Base-by-base conservation (phyloP, 352 stramenopile species). In the Pythium brachiatum region DNA sequence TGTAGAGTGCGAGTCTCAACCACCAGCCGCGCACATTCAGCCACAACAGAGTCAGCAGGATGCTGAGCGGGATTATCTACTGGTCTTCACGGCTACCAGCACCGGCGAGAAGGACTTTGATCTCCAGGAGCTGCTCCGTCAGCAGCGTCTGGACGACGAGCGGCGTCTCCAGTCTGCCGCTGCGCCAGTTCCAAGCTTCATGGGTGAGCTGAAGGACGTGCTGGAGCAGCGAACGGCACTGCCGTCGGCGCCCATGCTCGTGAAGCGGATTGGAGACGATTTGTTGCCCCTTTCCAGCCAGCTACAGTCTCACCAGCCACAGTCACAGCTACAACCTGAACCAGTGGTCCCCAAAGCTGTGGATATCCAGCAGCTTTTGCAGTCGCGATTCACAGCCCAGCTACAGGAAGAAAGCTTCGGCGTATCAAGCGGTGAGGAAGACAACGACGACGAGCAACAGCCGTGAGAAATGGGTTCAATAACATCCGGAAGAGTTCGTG, bases 401-500 rank as follows among this genome's bases (percentile, higher is more conserved):
- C 47, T 68, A 6, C 34, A 38, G 0, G 61, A 68, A 47, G 53
- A 58, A 21, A 55, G 27, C 38, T 62, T 68, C 43, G 61, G 61
- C 20, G 36, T 36, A 27, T 48, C 34, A 2, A 48, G 55, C 9
- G 38, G 18, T 16, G 60, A 68, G 23, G 53, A 58, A 18, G 61
- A 59, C 36, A 39, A 44, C 13, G 38, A 59, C 36, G 38, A 56
- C 26, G 57, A 55, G 13, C 29, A 36, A 53, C 25, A 36, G 38
- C 0, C 29, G 8, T 53, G 16, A 26, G 25, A 34, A 13, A 12
- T 18, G 8, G 5, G 8, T 48, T 48, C 23, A 21, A 27, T 83
- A 63, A 94, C 85, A 94, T 94, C 43, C 85, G 79, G 57, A 90
- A 94, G 47, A 90, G 74, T 52, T 92, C 83, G 47, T 92, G 81